These are phyloP conservation scores for Cercospora sp. DNA, from an alignment of 2,329 filamentous ascomycete species.

Conservation along the genomic window DNA sequence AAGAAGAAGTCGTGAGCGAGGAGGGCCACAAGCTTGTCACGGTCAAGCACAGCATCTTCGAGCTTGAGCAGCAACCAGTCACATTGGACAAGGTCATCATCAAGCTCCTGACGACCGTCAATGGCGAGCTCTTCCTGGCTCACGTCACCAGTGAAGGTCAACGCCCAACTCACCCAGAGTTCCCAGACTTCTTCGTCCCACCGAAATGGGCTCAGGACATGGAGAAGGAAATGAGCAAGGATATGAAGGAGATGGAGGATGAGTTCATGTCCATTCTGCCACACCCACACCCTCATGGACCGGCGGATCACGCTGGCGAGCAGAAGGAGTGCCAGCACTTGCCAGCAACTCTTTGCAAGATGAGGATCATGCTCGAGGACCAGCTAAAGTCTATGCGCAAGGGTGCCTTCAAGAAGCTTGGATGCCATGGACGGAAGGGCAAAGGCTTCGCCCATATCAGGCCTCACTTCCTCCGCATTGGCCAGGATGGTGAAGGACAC, in stretches of 20 bases:
- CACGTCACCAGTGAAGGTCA: slow-evolving; percentile 16
- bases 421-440: slow-evolving; percentile 39
- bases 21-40: slow-evolving; percentile 56
- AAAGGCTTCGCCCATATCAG: slow-evolving; percentile 31
- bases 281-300: slow-evolving; percentile 8
- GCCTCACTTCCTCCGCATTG: slow-evolving; percentile 35
- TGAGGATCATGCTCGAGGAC: slow-evolving; percentile 54
- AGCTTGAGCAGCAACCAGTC: slow-evolving; percentile 54
- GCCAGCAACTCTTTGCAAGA: slow-evolving; percentile 56
- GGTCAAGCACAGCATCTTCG: slow-evolving; percentile 60
- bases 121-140: slow-evolving; percentile 58
- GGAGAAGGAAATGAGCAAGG: slow-evolving; percentile 13
- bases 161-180: slow-evolving; percentile 5
- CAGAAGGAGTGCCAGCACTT: slow-evolving; percentile 43
- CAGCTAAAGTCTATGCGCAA: slow-evolving; percentile 49
- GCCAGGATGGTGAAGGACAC: slow-evolving; percentile 21
- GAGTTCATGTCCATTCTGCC: slow-evolving; percentile 19
- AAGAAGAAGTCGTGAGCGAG: slow-evolving; percentile 51
- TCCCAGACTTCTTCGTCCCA: slow-evolving; percentile 22
- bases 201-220: slow-evolving; percentile 13
- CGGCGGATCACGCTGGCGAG: slow-evolving; percentile 16
- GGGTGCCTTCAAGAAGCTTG: slow-evolving; percentile 12
- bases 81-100: slow-evolving; percentile 61
- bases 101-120: slow-evolving; percentile 61
- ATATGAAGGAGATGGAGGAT: slow-evolving; percentile 11